Base-by-base conservation (phyloP, 2,329 filamentous ascomycete species). In the Pyrenochaeta sp. region DNA sequence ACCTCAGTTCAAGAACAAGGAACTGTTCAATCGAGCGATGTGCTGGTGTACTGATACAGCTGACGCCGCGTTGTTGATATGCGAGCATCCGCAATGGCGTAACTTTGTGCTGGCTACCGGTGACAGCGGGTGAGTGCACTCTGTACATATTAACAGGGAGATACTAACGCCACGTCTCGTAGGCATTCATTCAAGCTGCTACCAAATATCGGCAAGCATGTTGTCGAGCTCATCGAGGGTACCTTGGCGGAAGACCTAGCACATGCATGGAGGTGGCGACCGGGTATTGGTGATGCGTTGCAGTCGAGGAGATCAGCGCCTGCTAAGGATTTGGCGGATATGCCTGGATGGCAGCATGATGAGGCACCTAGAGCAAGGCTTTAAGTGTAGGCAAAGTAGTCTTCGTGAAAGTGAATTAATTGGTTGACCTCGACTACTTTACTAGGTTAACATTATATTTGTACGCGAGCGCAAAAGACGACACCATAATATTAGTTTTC, bases 11-110 rank as follows among this genome's bases (percentile, higher is more conserved):
- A 72, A 72, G 3, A 63, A 71, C n/a, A 80, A 78, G 58, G 59
- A 71, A 8, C 69, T 80, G 1, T 80, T 81, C 50, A 79, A 80
- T 50, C 80, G 78, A 65, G 74, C 81, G 5, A 60, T 84, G 5
- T 84, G 81, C 74, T 89, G 86, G 86, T 87, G 89, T 69, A 84
- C 84, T 45, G 83, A 86, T 52, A 88, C 86, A 2, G 84, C 86
- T 1, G 85, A 84, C 49, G 85, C 89, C 68, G 85, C 89, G 65
- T 85, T 88, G 61, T 78, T 90, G 58, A 85, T 90, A 60, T 82
- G 83, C 12, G 74, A 73, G 49, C 81, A 85, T 69, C 82, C 85
- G 5, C 71, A 78, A 10, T 82, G 80, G 78, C 81, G 78, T 62
- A 82, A 82, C 54, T 77, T 82, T 48, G 72, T 82, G 22, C 59